Conservation (phyloP, 768 basidiomycete species). For the Tricholoma saponaceum region DNA sequence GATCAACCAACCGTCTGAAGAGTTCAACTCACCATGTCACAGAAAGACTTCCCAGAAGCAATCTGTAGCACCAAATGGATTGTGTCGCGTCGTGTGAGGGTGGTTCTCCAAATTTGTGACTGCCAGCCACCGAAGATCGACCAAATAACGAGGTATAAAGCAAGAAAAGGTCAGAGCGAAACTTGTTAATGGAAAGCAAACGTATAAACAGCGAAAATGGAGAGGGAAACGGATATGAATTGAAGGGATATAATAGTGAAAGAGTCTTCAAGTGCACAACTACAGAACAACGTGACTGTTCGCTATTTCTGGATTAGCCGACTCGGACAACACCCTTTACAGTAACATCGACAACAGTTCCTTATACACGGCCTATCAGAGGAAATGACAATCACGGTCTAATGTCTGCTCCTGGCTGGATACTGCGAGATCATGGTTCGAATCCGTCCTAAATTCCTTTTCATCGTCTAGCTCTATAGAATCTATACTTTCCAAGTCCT, state of each 20-base stretch:
- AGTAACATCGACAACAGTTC: too few relatives aligned
- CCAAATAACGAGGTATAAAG: neutral
- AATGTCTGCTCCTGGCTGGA: neutral
- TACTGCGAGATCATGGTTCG: neutral
- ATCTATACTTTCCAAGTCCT: neutral
- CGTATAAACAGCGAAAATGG: neutral
- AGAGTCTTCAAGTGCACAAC: neutral
- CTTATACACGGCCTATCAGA: neutral
- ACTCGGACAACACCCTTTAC: too few relatives aligned
- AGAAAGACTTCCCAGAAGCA: conserved; percentile 4
- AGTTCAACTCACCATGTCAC: conserved; percentile 23
- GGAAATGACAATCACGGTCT: neutral
- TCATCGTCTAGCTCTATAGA: neutral
- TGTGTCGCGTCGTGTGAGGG: conserved; percentile 32
- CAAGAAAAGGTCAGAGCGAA: conserved; percentile 1
- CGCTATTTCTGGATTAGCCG: neutral
- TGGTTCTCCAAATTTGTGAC: conserved; percentile 5
- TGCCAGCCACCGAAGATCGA: neutral
- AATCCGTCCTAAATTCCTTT: neutral
- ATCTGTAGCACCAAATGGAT: conserved; percentile 10
- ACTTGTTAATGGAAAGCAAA: neutral
- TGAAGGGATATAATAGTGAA: conserved; percentile 6
- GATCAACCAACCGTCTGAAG: conserved; percentile 12
- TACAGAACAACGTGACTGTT: neutral
- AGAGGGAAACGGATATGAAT: conserved; percentile 1